Evolutionary conservation across 768 basidiomycete genomes (phyloP).

Genomic region (Hypholoma fasciculare): DNA sequence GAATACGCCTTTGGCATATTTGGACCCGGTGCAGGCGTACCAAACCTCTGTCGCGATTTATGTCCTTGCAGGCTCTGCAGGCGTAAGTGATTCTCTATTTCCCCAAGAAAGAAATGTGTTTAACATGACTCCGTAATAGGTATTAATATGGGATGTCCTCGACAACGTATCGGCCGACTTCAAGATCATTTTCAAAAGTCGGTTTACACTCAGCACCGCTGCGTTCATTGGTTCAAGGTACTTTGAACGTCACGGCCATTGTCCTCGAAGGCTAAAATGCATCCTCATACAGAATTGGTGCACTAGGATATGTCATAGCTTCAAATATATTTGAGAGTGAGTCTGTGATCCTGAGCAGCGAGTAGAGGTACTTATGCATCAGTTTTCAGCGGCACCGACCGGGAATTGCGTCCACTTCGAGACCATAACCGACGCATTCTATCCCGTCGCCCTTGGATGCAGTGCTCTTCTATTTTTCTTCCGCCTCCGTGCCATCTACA

Average conservation of each 20-base stretch:
- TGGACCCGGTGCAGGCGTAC: conserved; percentile 23
- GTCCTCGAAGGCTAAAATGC: too few relatives aligned
- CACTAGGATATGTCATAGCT: conserved; percentile 4
- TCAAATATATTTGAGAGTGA: conserved; percentile 6
- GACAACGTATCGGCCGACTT: conserved; percentile 18
- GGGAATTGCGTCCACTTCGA: not conserved
- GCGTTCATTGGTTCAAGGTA: conserved; percentile 22
- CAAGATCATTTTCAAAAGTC: conserved; percentile 12
- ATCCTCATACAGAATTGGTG: not conserved
- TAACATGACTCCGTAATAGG: not conserved
- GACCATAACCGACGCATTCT: not conserved
- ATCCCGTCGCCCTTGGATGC: not conserved
- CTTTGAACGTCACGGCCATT: too few relatives aligned
- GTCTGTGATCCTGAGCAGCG: not conserved
- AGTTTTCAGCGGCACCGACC: not conserved
- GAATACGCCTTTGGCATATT: conserved; percentile 28
- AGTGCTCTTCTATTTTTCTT: not conserved
- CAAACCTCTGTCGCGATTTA: conserved; percentile 14
- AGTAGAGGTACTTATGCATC: not conserved
- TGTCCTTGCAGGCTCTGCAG: conserved; percentile 1
- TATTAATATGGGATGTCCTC: conserved; percentile 18
- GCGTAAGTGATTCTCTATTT: conserved; percentile 1
- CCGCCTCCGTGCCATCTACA: not conserved
- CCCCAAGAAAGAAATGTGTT: not conserved
- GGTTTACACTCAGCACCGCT: conserved; percentile 11